phyloP scores from a whole-genome alignment of 192 early-diverging fungal genomes.

The Thamnidium elegans region DNA sequence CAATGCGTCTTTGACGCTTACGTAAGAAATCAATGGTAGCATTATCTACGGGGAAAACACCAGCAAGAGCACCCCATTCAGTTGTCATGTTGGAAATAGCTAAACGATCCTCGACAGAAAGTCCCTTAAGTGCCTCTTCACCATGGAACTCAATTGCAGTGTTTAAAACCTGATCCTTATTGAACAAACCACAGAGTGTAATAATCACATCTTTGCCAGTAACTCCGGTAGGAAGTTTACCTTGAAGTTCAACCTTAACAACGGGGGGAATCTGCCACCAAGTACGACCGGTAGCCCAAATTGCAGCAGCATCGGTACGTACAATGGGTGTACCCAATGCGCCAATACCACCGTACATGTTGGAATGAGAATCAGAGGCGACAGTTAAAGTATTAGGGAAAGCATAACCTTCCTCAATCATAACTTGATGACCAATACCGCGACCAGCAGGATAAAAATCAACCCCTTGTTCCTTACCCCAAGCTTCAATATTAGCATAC shows the following conservation, averaged over 20 bases:
- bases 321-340: constrained; percentile 95
- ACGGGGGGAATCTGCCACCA: constrained; percentile 99
- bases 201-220: constrained; percentile 98
- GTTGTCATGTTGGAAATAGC: constrained; percentile 99
- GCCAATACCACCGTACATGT: constrained; percentile 99
- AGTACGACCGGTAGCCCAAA: constrained; percentile 96
- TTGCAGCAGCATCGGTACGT: constrained; percentile 95
- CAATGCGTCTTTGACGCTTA: constrained; percentile 54
- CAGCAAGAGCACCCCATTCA: constrained; percentile 98
- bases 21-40: constrained; percentile 71
- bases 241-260: constrained; percentile 84
- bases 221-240: constrained; percentile 73
- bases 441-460: constrained; percentile 95
- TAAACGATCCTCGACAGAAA: constrained; percentile 87
- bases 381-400: constrained; percentile 93
- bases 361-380: constrained; percentile 98
- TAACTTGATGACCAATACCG: constrained; percentile 97
- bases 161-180: constrained; percentile 95
- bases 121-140: constrained; percentile 52
- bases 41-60: constrained; percentile 92
- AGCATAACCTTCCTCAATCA: constrained; percentile 96
- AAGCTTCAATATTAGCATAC: constrained; percentile 80
- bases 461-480: constrained; percentile 76
- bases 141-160: constrained; percentile 95
- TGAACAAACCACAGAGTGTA: constrained; percentile 87